Conservation (phyloP, 108 stramenopile genomes). For the Discostella stelligeroides region DNA sequence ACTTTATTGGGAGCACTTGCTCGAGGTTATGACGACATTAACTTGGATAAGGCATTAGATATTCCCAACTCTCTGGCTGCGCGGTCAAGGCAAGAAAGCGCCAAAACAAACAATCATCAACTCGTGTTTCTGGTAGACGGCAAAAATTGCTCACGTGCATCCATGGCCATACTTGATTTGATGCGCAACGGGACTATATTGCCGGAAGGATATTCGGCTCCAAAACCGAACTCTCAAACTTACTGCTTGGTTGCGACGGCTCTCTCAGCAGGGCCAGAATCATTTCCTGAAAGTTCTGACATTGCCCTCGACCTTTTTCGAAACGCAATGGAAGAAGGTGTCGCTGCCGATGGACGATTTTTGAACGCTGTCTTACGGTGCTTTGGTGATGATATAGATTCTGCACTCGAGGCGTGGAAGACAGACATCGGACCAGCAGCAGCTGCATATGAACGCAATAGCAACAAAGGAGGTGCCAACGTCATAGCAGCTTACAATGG, state of each 20-base stretch:
- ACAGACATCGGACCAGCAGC: conserved; percentile 58
- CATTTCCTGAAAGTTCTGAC: conserved; percentile 10
- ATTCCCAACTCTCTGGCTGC: conserved; percentile 29
- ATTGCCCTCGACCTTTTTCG: conserved; percentile 33
- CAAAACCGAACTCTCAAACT: conserved; percentile 70
- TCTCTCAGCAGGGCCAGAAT: conserved; percentile 21
- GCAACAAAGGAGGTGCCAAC: conserved; percentile 46
- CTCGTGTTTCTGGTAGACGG: conserved; percentile 49
- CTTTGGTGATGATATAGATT: conserved; percentile 73
- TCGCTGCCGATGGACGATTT: conserved; percentile 71
- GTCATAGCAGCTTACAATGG: conserved; percentile 85
- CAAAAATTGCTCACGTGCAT: conserved; percentile 55
- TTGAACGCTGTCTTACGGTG: conserved; percentile 80
- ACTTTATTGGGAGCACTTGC: conserved; percentile 62
- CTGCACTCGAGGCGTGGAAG: conserved; percentile 72
- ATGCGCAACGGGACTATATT: conserved; percentile 46
- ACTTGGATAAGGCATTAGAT: conserved; percentile 6
- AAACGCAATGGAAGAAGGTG: conserved; percentile 33
- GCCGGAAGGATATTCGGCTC: conserved; percentile 11
- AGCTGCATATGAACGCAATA: conserved; percentile 32
- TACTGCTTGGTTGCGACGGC: conserved; percentile 73
- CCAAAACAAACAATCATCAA: conserved; percentile 6
- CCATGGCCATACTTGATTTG: conserved; percentile 40
- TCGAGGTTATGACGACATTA: conserved; percentile 16
- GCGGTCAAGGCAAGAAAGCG: neutral